These are phyloP conservation scores for Rhododendron mucronatum DNA, from an alignment of 148 eudicot genomes.

Conservation along the genomic window DNA sequence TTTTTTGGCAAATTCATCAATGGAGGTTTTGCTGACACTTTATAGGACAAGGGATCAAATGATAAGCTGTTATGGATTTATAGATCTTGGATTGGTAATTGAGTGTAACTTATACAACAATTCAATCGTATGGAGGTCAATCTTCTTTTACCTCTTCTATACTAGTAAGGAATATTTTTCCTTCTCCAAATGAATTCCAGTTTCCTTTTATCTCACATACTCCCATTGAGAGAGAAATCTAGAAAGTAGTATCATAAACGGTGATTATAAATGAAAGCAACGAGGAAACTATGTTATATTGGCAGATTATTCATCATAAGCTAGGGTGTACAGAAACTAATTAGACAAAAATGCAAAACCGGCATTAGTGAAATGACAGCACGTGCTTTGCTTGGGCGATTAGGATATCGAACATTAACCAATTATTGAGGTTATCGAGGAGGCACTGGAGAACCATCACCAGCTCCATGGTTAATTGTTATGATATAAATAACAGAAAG, in stretches of 20 bases:
- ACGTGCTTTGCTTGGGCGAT: background rate
- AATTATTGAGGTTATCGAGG: background rate
- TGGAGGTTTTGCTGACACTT: background rate
- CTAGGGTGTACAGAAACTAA: background rate
- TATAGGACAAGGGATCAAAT: background rate
- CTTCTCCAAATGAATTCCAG: background rate
- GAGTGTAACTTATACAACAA: background rate
- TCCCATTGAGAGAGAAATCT: background rate
- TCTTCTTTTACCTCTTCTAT: background rate
- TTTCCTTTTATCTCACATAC: background rate
- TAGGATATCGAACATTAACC: background rate
- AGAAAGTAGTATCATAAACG: background rate
- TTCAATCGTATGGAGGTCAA: background rate
- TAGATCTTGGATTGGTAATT: background rate
- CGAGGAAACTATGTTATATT: background rate
- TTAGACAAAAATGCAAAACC: background rate
- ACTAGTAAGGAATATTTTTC: background rate
- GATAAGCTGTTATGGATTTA: background rate
- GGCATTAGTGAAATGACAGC: background rate
- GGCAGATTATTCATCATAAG: background rate
- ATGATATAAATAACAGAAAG: background rate
- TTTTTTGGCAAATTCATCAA: background rate
- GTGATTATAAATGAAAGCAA: background rate
- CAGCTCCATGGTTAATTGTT: background rate
- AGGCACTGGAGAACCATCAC: background rate